These are phyloP conservation scores for Alternaria sp. DNA, from an alignment of 2,329 filamentous ascomycete genomes.

Conservation along the genomic window DNA sequence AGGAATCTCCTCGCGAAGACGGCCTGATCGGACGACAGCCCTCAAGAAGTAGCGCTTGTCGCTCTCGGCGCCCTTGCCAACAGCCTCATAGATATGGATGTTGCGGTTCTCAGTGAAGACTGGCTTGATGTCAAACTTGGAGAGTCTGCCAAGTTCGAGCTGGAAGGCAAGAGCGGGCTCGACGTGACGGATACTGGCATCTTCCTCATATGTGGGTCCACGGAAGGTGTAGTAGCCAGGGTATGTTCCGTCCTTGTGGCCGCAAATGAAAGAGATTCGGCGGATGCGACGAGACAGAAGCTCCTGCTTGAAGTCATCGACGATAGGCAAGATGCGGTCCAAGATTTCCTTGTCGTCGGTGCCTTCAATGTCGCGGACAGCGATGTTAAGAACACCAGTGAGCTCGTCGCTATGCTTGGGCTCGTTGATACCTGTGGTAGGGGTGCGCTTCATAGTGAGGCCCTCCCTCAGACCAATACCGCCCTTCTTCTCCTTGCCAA, in stretches of 20 bases:
- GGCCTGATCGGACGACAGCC: constrained; percentile 91
- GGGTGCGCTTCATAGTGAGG: constrained; percentile 72
- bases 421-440: constrained; percentile 50
- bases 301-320: constrained; percentile 85
- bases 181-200: constrained; percentile 94
- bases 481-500: constrained; percentile 64
- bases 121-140: constrained; percentile 97
- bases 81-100: constrained; percentile 97
- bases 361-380: constrained; percentile 86
- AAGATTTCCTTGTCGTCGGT: constrained; percentile 83
- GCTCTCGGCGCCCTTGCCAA: constrained; percentile 92
- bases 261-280: constrained; percentile 94
- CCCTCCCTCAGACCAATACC: constrained; percentile 51
- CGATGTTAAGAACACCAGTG: constrained; percentile 91
- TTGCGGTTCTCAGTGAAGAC: constrained; percentile 99
- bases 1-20: constrained; percentile 94
- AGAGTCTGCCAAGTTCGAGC: constrained; percentile 90
- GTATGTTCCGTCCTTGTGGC: constrained; percentile 91
- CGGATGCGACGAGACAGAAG: constrained; percentile 83
- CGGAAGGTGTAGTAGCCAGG: constrained; percentile 99
- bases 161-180: constrained; percentile 98
- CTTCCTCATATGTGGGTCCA: constrained; percentile 87
- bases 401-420: constrained; percentile 76
- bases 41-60: constrained; percentile 99
- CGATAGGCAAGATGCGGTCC: constrained; percentile 75